Evolutionary conservation across 495 filamentous ascomycete genomes (phyloP).

Genomic region (Hyaloscypha variabilis): DNA sequence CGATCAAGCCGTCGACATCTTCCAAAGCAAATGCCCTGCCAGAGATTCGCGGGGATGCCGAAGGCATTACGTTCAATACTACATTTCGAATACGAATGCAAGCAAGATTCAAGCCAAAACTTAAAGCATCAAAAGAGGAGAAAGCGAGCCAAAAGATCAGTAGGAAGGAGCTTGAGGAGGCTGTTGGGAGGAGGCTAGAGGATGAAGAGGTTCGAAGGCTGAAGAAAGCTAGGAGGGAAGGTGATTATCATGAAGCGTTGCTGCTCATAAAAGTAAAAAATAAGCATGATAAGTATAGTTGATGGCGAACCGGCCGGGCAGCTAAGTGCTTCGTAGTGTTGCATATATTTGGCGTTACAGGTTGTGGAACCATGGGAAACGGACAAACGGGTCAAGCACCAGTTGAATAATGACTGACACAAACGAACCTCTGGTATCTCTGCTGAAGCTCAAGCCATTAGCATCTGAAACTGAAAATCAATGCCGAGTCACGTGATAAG

Average conservation of each 20-base stretch:
- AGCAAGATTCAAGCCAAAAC: conserved; percentile 84
- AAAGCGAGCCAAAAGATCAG: conserved; percentile 85
- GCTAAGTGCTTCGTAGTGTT: background rate
- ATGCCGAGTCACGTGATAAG: too few relatives aligned
- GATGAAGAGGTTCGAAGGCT: conserved; percentile 84
- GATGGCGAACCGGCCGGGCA: background rate
- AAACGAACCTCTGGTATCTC: too few relatives aligned
- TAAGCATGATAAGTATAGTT: conserved; percentile 91
- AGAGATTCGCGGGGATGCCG: conserved; percentile 80
- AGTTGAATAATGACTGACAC: too few relatives aligned
- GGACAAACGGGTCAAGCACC: background rate
- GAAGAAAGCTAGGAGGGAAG: conserved; percentile 82
- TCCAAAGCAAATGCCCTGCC: conserved; percentile 47
- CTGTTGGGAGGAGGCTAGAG: conserved; percentile 73
- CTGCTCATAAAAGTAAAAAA: conserved; percentile 90
- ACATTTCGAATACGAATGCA: conserved; percentile 90
- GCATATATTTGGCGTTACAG: background rate
- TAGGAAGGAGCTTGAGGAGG: conserved; percentile 82
- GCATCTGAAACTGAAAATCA: too few relatives aligned
- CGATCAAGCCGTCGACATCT: conserved; percentile 46
- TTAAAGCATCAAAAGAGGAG: conserved; percentile 75
- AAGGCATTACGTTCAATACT: conserved; percentile 70
- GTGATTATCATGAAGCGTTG: conserved; percentile 87
- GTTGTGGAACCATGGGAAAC: background rate
- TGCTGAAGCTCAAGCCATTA: too few relatives aligned